These are phyloP conservation scores for Batrachochytrium dendrobatidis DNA, from an alignment of 371 early-diverging fungal genomes.

Conservation along the genomic window DNA sequence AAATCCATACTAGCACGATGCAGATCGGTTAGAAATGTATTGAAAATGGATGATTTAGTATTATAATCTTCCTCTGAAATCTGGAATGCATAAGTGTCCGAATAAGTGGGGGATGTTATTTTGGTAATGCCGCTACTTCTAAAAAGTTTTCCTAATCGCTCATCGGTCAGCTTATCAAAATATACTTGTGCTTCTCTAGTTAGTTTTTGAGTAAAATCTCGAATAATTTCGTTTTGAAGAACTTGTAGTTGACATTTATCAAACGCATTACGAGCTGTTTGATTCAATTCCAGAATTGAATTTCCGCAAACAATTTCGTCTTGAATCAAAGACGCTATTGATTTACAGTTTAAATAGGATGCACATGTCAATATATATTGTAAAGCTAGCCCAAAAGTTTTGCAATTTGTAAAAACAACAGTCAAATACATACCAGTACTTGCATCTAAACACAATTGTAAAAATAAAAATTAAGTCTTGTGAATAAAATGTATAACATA, in stretches of 20 bases:
- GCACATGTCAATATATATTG: neutral
- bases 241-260: slow-evolving; percentile 39
- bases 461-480: neutral
- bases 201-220: slow-evolving; percentile 29
- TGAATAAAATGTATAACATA: no score
- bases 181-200: slow-evolving; percentile 20
- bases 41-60: slow-evolving; percentile 32
- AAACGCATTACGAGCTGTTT: slow-evolving; percentile 36
- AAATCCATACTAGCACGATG: slow-evolving; percentile 3
- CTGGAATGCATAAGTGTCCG: slow-evolving; percentile 22
- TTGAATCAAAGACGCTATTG: slow-evolving; percentile 11
- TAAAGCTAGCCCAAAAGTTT: neutral
- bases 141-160: slow-evolving; percentile 40
- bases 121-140: slow-evolving; percentile 23
- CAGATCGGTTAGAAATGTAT: slow-evolving; percentile 37
- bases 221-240: slow-evolving; percentile 35
- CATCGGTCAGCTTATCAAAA: slow-evolving; percentile 37
- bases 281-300: slow-evolving; percentile 30
- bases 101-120: slow-evolving; percentile 19
- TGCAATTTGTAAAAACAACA: no score
- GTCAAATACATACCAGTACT: slow-evolving; percentile 1
- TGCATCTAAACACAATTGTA: neutral
- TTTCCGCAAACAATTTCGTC: slow-evolving; percentile 29
- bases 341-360: neutral
- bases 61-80: slow-evolving; percentile 36